These are phyloP conservation scores for Micractinium conductrix DNA, from an alignment of 139 green algal species.

Conservation along the genomic window DNA sequence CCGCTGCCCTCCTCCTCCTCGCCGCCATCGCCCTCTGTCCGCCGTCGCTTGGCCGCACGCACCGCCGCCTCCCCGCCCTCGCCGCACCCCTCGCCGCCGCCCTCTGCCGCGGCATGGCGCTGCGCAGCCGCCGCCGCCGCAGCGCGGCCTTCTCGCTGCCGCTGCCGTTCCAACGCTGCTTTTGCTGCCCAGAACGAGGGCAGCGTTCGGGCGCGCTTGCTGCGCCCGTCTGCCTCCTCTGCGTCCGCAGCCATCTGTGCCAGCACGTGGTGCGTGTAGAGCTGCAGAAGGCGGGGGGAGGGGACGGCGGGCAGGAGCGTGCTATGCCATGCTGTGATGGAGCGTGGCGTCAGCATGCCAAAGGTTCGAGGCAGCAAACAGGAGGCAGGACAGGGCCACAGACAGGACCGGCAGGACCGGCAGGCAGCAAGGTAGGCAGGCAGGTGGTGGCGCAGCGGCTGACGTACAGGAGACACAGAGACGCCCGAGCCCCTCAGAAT, in stretches of 20 bases:
- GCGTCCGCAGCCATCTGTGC: constrained; percentile 32
- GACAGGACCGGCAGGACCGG: background rate
- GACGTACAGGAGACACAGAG: too few relatives aligned
- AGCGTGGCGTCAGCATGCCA: too few relatives aligned
- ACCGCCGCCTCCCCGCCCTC: background rate
- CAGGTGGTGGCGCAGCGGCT: too few relatives aligned
- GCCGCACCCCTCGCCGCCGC: background rate
- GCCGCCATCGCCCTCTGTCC: background rate
- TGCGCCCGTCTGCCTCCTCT: constrained; percentile 9
- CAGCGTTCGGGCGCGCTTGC: constrained; percentile 22
- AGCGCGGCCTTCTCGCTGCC: background rate
- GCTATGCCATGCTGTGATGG: too few relatives aligned
- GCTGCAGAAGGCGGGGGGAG: constrained; percentile 14
- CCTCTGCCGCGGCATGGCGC: constrained; percentile 2
- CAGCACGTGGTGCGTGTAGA: constrained; percentile 62
- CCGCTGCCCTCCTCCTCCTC: constrained; percentile 34
- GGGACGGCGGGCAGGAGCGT: background rate
- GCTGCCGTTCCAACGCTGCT: constrained; percentile 17
- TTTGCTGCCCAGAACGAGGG: constrained; percentile 35
- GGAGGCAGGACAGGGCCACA: background rate
- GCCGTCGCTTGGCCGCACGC: background rate
- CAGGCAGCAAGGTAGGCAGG: background rate
- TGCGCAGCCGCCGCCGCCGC: background rate
- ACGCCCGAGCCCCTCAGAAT: too few relatives aligned
- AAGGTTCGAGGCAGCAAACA: background rate